These are phyloP conservation scores for Knufia fluminis DNA, from an alignment of 2,329 filamentous ascomycete species.

Conservation along the genomic window DNA sequence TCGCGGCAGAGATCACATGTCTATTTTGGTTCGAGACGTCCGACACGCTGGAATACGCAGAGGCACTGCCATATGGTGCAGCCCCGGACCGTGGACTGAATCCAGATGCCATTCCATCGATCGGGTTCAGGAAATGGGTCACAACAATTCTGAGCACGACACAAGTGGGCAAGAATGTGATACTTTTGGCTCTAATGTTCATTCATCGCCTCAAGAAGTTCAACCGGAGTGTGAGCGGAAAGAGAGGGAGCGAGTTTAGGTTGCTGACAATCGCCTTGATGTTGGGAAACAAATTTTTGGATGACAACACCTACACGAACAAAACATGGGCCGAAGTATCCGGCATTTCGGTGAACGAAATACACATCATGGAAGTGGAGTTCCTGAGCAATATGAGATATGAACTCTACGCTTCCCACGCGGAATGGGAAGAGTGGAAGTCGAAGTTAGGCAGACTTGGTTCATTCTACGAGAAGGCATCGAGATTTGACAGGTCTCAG, in stretches of 20 bases:
- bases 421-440: slow-evolving; percentile 84
- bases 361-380: slow-evolving; percentile 99
- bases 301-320: slow-evolving; percentile 99
- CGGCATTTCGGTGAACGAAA: slow-evolving; percentile 83
- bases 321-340: slow-evolving; percentile 99
- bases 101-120: slow-evolving; percentile 63
- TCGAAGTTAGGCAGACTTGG: slow-evolving; percentile 71
- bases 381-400: slow-evolving; percentile 98
- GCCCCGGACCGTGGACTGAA: slow-evolving; percentile 48
- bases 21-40: slow-evolving; percentile 96
- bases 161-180: slow-evolving; percentile 92
- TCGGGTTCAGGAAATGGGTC: slow-evolving; percentile 88
- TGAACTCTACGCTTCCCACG: slow-evolving; percentile 74
- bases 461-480: slow-evolving; percentile 68
- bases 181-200: slow-evolving; percentile 80
- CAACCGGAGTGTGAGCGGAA: slow-evolving; percentile 81
- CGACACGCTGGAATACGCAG: slow-evolving; percentile 65
- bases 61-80: slow-evolving; percentile 40
- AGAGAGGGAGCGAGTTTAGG: slow-evolving; percentile 85
- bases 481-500: slow-evolving; percentile 32
- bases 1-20: slow-evolving; percentile 86
- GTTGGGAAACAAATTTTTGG: slow-evolving; percentile 96
- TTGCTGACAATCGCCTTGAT: slow-evolving; percentile 90
- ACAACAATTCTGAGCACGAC: slow-evolving; percentile 83
- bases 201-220: slow-evolving; percentile 86